A percentile compares a stretch with the other conserved stretches of the same genome.
phyloP scores from a whole-genome alignment of 805 yeast genomes.

The Vanderwaltozyma verrucispora region DNA sequence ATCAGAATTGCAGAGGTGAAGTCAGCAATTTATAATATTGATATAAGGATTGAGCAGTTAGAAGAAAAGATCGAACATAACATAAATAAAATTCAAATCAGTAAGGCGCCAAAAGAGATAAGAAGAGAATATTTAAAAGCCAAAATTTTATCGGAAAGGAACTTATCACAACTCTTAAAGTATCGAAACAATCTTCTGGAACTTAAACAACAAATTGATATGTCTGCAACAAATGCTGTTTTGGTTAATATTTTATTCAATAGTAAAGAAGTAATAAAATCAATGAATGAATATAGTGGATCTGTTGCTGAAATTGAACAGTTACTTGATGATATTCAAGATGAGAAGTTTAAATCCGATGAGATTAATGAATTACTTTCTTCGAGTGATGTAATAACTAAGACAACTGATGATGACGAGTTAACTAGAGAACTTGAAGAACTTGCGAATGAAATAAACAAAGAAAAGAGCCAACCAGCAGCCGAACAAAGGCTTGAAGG shows the following conservation, averaged over 20 bases:
- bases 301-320: conserved; percentile 35
- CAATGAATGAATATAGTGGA: conserved; percentile 33
- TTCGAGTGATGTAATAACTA: conserved; percentile 9
- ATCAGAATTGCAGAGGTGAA: conserved; percentile 27
- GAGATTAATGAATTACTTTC: conserved; percentile 28
- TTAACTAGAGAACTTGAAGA: conserved; percentile 33
- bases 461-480: conserved; percentile 3
- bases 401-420: conserved; percentile 25
- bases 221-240: conserved; percentile 33
- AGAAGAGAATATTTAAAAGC: conserved; percentile 29
- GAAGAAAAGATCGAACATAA: conserved; percentile 14
- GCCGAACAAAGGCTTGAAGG: conserved; percentile 5
- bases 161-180: conserved; percentile 25
- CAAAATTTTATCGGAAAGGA: conserved; percentile 28
- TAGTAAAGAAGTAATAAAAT: conserved; percentile 29
- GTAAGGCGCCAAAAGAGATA: conserved; percentile 18
- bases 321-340: conserved; percentile 32
- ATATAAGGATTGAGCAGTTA: conserved; percentile 13
- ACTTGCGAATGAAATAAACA: conserved; percentile 17
- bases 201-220: conserved; percentile 33
- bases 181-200: conserved; percentile 31
- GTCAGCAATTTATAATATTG: conserved; percentile 11
- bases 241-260: conserved; percentile 30
- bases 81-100: conserved; percentile 11
- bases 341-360: conserved; percentile 30